Base-by-base conservation (phyloP, 257 asterid species). In the Linaria vulgaris region DNA sequence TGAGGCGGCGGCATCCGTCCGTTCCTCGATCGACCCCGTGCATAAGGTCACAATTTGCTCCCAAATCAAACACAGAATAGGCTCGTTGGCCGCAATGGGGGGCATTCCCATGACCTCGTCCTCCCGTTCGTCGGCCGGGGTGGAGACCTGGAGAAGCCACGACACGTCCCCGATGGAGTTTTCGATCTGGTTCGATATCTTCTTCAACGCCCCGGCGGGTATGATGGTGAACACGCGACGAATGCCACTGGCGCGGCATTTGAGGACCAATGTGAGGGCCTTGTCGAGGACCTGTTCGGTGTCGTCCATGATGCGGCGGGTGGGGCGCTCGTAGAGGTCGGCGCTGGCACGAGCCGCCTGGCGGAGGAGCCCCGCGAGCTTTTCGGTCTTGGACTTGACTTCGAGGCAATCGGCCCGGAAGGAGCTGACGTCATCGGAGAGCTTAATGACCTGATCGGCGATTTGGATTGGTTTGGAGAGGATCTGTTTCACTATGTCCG, bases 51-150 rank as follows among this genome's bases (percentile, higher is more conserved):
- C 96, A 1, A 88, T 81, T 63, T 85, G 91, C 30, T 85, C 95
- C 96, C 91, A 88, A 4, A 88, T 88, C n/a, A 85, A 57, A 61
- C 95, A 83, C 1, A 88, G 63, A 21, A 85, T 85, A 2, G 96
- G 94, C 83, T 88, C 94, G 17, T 85, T 88, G 2, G 87, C 80
- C 0, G 96, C 96, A 25, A 88, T 88, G 0, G 96, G 96, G 0
- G 94, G 94, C 3, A 88, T 72, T 11, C 96, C 96, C 0, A 78
- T 77, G 24, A 77, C 74, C 66, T 81, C 87, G 17, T 85, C 91
- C 50, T 83, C 96, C 31, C 87, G 78, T 14, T 80, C 86, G 24
- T 80, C 89, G 0, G 85, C 88, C 1, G 91, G 82, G 22, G 90
- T 59, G 6, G 92, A 84, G 3, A 87, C 92, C 8, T 88, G 86